Percentiles rank a stretch among this genome's conserved stretches.
phyloP scores from a whole-genome alignment of 768 basidiomycete species.

The Rubroboletus pulcherrimus region DNA sequence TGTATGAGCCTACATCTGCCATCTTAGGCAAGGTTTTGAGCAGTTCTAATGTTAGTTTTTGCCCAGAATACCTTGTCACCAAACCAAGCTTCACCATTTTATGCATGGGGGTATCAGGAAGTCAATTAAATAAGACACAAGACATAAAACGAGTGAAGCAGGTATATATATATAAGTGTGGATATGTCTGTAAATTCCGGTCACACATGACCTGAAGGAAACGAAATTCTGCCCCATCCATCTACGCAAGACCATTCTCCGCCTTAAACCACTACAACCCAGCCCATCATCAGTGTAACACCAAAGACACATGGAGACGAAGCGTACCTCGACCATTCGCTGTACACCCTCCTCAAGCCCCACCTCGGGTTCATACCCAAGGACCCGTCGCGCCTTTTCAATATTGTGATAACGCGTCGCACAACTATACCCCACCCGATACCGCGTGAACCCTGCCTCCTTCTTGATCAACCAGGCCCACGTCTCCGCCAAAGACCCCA shows the following conservation, averaged over 20 bases:
- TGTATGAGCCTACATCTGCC: no score
- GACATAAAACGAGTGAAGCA: not conserved
- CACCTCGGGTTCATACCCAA: conserved; percentile 92
- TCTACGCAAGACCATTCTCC: conserved; percentile 29
- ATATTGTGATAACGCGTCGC: conserved; percentile 88
- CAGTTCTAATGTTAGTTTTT: no score
- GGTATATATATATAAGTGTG: conserved; percentile 3
- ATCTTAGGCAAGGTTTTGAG: no score
- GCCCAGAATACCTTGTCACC: no score
- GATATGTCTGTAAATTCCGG: not conserved
- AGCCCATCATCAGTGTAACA: not conserved
- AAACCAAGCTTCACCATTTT: not conserved
- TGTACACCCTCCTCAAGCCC: conserved; percentile 85
- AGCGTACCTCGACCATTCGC: conserved; percentile 66
- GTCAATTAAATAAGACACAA: not conserved
- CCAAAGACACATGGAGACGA: not conserved
- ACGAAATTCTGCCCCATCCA: not conserved
- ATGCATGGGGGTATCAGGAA: not conserved
- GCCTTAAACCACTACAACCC: conserved; percentile 27
- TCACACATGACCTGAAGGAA: no score
- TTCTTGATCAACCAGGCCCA: conserved; percentile 70
- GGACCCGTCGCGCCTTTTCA: conserved; percentile 84
- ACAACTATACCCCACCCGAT: conserved; percentile 77
- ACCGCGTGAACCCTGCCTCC: conserved; percentile 82
- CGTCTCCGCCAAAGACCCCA: conserved; percentile 73